These are phyloP conservation scores for Peniophora sp. DNA, from an alignment of 1,284 basidiomycete genomes.

Conservation along the genomic window DNA sequence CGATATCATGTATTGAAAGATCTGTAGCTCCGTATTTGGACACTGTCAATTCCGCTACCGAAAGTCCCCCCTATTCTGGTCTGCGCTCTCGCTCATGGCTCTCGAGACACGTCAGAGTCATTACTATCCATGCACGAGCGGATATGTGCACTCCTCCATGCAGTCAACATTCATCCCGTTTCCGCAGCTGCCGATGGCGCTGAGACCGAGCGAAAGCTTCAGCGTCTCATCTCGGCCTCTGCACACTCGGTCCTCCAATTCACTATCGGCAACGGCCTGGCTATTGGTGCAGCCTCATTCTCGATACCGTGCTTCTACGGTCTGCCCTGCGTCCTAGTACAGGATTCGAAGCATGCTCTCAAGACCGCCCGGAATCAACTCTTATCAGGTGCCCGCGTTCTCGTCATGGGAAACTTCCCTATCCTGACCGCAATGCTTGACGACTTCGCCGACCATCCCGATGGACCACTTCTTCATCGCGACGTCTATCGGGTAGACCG, in stretches of 20 bases:
- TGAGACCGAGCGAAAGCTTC: constrained; percentile 9
- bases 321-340: constrained; percentile 6
- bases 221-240: constrained; percentile 1
- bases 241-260: neutral
- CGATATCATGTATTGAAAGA: neutral
- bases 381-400: constrained; percentile 14
- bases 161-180: constrained; percentile 7
- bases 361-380: constrained; percentile 25
- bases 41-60: no score
- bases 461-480: constrained; percentile 16
- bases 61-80: neutral
- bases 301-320: neutral
- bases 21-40: no score
- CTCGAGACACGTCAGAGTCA: neutral
- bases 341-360: constrained; percentile 24
- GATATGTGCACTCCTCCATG: constrained; percentile 5
- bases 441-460: constrained; percentile 9
- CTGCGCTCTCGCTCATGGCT: neutral
- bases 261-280: neutral
- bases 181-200: constrained; percentile 12
- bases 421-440: constrained; percentile 13
- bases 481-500: constrained; percentile 25
- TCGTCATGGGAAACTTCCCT: constrained; percentile 16
- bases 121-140: neutral
- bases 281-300: neutral